Evolutionary conservation across 208 protist genomes (phyloP).

Genomic region (Leptomonas seymouri): DNA sequence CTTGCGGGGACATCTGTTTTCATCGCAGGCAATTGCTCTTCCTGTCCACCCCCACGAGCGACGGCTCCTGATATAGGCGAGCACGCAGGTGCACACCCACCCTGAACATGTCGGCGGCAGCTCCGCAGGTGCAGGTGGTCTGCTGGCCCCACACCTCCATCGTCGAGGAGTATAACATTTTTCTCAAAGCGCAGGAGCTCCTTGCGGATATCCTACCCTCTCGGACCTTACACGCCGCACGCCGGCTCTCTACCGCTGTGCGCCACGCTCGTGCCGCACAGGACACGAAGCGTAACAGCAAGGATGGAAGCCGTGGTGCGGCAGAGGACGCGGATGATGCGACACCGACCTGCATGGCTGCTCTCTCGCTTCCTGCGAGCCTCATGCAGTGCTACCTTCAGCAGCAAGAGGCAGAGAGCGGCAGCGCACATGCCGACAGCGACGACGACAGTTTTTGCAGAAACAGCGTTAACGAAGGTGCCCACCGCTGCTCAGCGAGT

Average conservation of each 20-base stretch:
- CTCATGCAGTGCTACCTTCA: conserved; percentile 20
- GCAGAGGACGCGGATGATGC: neutral
- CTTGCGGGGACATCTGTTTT: too few relatives aligned
- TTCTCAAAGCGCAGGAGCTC: conserved; percentile 25
- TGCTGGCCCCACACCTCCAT: conserved; percentile 16
- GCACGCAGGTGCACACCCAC: neutral
- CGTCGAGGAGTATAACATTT: conserved; percentile 17
- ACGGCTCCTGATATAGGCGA: neutral
- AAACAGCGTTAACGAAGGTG: neutral
- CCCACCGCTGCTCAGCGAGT: neutral
- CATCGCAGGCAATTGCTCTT: too few relatives aligned
- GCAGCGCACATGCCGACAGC: neutral
- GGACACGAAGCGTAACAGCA: neutral
- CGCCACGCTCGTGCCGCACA: neutral
- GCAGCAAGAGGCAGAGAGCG: neutral
- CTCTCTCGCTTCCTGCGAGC: conserved; percentile 6
- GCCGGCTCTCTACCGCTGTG: neutral
- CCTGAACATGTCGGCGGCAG: neutral
- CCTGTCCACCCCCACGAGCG: too few relatives aligned
- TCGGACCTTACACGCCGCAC: neutral
- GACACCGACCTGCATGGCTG: conserved; percentile 7
- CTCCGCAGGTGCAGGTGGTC: conserved; percentile 11
- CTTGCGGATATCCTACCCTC: neutral
- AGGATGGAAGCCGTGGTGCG: neutral
- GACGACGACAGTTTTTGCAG: neutral